A percentile compares a stretch with the other conserved stretches of the same genome.
phyloP scores from a whole-genome alignment of 805 yeast species.

The Wickerhamiella spandovensis region DNA sequence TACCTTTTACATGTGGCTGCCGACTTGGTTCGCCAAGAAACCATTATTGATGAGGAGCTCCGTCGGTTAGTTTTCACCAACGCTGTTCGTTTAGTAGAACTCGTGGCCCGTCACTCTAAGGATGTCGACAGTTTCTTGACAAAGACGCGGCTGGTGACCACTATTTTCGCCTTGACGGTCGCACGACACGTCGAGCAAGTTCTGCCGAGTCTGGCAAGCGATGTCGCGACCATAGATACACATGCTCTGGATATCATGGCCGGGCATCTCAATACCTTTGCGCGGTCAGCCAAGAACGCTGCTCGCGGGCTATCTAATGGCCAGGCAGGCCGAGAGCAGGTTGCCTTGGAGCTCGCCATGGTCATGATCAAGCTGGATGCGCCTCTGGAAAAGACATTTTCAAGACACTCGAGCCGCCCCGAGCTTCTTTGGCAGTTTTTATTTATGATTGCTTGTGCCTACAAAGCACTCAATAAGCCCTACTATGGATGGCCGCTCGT shows the following conservation, averaged over 20 bases:
- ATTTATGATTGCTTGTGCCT: not conserved
- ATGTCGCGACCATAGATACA: not conserved
- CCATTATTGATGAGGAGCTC: constrained; percentile 1
- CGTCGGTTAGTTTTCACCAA: not conserved
- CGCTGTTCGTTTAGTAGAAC: not conserved
- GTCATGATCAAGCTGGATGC: not conserved
- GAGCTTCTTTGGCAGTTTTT: constrained; percentile 5
- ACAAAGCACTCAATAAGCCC: not conserved
- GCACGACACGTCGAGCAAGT: not conserved
- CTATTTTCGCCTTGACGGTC: constrained; percentile 1
- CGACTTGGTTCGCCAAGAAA: constrained; percentile 4
- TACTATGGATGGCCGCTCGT: constrained; percentile 1
- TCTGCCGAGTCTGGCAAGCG: not conserved
- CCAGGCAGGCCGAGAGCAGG: not conserved
- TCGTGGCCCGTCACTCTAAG: not conserved
- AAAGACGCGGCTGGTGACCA: not conserved
- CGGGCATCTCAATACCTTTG: not conserved
- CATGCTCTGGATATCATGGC: not conserved
- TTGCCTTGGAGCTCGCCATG: not conserved
- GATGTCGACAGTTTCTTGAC: not conserved
- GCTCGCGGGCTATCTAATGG: not conserved
- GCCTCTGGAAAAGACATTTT: not conserved
- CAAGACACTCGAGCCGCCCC: not conserved
- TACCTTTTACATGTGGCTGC: constrained; percentile 11
- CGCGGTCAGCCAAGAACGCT: not conserved